A percentile compares a stretch with the other conserved stretches of the same genome.
Conservation (phyloP, 106 monocot species). For the Dendrobium nobile region DNA sequence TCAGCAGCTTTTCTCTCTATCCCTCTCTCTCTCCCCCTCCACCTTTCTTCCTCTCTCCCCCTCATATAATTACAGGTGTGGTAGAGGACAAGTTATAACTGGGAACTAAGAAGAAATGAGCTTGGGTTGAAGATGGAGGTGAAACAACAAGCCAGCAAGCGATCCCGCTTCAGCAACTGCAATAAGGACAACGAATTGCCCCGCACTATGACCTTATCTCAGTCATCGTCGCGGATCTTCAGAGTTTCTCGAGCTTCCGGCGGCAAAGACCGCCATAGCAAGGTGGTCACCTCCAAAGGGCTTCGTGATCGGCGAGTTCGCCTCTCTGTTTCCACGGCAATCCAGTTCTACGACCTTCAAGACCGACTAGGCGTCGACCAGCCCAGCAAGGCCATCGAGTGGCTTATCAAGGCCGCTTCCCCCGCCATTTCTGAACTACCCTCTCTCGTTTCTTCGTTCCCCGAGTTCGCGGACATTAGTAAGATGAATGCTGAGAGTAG, state of each 20-base stretch:
- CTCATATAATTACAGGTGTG: background rate
- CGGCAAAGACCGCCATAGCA: conserved; percentile 99
- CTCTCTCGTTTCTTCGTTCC: conserved; percentile 37
- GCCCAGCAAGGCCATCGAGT: conserved; percentile 96
- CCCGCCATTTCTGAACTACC: conserved; percentile 77
- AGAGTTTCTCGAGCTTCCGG: conserved; percentile 87
- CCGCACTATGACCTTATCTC: background rate
- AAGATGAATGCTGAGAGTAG: background rate
- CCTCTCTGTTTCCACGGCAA: conserved; percentile 93
- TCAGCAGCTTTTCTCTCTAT: background rate
- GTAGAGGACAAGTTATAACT: background rate
- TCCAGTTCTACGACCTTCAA: conserved; percentile 97
- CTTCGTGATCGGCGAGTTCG: conserved; percentile 85
- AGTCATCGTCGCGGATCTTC: conserved; percentile 52
- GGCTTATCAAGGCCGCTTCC: conserved; percentile 81
- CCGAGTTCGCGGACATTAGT: conserved; percentile 9
- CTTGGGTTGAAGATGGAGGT: conserved; percentile 48
- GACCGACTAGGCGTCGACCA: conserved; percentile 94
- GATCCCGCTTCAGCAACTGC: conserved; percentile 25
- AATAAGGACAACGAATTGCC: conserved; percentile 11
- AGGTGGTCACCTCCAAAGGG: conserved; percentile 86
- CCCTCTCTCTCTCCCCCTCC: background rate
- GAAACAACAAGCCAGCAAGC: conserved; percentile 36
- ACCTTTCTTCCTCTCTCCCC: background rate
- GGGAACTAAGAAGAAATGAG: conserved; percentile 29